Conservation (phyloP, 768 basidiomycete species). For the Mycena kentingensis region DNA sequence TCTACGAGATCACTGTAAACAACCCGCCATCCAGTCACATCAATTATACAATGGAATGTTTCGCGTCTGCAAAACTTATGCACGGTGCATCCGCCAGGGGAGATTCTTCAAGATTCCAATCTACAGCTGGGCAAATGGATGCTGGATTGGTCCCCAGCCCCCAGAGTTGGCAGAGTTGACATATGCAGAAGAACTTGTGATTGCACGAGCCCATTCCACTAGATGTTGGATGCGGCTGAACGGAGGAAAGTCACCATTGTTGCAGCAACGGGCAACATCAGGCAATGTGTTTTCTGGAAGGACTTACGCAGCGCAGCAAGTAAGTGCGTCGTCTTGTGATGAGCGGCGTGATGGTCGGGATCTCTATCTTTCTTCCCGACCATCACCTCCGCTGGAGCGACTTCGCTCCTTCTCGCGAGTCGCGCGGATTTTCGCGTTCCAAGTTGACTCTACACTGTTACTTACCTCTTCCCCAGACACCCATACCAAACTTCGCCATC, state of each 20-base stretch:
- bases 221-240: slow-evolving; percentile 16
- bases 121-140: slow-evolving; percentile 24
- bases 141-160: slow-evolving; percentile 23
- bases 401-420: too few species aligned
- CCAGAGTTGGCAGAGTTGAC: slow-evolving; percentile 6
- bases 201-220: slow-evolving; percentile 12
- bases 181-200: slow-evolving; percentile 18
- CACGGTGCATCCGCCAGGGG: background rate
- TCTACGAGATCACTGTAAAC: slow-evolving; percentile 1
- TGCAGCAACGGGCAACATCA: slow-evolving; percentile 7
- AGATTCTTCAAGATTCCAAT: slow-evolving; percentile 17
- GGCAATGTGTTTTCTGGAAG: slow-evolving; percentile 21
- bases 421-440: too few species aligned
- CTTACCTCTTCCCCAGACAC: too few species aligned
- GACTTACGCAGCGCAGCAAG: too few species aligned
- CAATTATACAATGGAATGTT: slow-evolving; percentile 3
- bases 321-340: too few species aligned
- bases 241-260: background rate
- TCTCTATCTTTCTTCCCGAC: too few species aligned
- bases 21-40: slow-evolving; percentile 13
- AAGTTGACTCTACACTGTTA: too few species aligned
- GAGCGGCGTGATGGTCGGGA: too few species aligned
- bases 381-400: too few species aligned
- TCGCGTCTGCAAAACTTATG: slow-evolving; percentile 8
- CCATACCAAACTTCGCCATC: too few species aligned